A percentile compares a stretch with the other conserved stretches of the same genome.
Conservation (phyloP, 2,329 filamentous ascomycete species). For the Cercospora sp. region DNA sequence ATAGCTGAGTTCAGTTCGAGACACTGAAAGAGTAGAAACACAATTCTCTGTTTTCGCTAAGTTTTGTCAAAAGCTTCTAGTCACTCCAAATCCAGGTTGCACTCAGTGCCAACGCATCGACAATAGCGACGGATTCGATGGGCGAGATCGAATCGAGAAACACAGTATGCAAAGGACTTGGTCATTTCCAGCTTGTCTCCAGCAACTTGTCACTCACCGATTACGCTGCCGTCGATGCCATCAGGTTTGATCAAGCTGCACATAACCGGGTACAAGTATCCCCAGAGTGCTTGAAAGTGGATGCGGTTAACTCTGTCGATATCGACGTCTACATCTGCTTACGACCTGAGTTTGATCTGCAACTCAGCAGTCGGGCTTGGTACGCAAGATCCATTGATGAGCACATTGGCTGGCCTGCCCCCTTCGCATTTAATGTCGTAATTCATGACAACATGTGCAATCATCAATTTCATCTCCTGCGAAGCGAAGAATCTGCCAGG, state of each 20-base stretch:
- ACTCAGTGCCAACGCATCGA: neutral
- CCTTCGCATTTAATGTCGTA: constrained; percentile 40
- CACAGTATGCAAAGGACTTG: neutral
- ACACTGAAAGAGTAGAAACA: too few species aligned
- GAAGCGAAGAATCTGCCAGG: constrained; percentile 48
- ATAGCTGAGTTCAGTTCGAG: too few species aligned
- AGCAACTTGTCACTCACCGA: too few species aligned
- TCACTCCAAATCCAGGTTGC: neutral
- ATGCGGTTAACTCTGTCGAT: neutral
- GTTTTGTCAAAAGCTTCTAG: neutral
- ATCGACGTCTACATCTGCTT: neutral
- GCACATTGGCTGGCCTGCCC: constrained; percentile 20
- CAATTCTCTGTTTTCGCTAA: too few species aligned
- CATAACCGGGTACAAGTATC: neutral
- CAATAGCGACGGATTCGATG: neutral
- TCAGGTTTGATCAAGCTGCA: neutral
- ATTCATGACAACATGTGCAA: constrained; percentile 45
- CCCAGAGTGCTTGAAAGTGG: neutral
- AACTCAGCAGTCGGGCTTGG: constrained; percentile 20
- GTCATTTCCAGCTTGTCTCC: neutral
- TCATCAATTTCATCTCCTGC: constrained; percentile 50
- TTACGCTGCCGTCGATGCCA: neutral
- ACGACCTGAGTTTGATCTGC: constrained; percentile 13
- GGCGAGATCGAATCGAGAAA: neutral
- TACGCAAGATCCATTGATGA: constrained; percentile 19